Evolutionary conservation across 331 rosid species (phyloP).

Genomic region (Dryas integrifolia): DNA sequence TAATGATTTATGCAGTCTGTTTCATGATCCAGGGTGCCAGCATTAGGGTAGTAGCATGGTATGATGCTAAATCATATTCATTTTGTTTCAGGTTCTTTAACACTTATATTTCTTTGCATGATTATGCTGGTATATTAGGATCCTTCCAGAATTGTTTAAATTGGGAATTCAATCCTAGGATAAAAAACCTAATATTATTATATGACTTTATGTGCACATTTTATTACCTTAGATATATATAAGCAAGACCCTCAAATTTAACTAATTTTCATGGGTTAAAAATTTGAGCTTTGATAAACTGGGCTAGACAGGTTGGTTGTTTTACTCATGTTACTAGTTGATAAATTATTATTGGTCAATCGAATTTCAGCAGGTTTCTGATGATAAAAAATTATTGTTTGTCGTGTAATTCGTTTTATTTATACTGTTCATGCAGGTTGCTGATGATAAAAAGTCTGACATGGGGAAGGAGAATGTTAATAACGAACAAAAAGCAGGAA

Average conservation of each 20-base stretch:
- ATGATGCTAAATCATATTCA: background rate
- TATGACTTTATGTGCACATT: background rate
- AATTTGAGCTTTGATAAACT: background rate
- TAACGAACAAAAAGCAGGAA: constrained; percentile 51
- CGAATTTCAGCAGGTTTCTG: background rate
- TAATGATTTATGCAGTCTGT: background rate
- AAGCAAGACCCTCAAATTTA: background rate
- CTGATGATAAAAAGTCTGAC: constrained; percentile 66
- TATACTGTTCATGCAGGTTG: constrained; percentile 44
- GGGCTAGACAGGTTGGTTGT: background rate
- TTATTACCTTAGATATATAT: background rate
- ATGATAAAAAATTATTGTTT: background rate
- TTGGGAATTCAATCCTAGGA: background rate
- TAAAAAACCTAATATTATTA: background rate
- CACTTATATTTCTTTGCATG: background rate
- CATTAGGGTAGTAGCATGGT: background rate
- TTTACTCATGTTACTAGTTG: background rate
- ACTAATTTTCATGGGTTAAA: background rate
- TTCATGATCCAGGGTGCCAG: background rate
- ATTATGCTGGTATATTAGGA: background rate
- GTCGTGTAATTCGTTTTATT: constrained; percentile 8
- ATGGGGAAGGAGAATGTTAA: constrained; percentile 48
- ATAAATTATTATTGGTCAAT: background rate
- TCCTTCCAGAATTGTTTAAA: background rate
- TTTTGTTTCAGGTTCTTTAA: background rate